Percentiles rank a stretch among this genome's conserved stretches.
Evolutionary conservation across 1,284 basidiomycete genomes (phyloP).

Genomic region (Trametes pubescens): DNA sequence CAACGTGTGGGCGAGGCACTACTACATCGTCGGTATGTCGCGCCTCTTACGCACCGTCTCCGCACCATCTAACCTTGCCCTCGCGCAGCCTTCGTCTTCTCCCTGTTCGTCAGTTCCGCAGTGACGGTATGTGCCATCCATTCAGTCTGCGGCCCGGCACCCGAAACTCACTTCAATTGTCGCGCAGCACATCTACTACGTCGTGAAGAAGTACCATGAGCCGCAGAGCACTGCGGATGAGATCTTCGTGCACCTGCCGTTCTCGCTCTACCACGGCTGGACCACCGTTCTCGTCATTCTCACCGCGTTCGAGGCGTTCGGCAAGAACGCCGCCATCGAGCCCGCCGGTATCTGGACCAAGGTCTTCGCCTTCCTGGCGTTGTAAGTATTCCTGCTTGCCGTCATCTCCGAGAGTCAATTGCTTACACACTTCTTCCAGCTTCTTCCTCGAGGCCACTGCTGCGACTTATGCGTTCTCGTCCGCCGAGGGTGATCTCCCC

Average conservation of each 20-base stretch:
- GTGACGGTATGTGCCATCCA: slow-evolving; percentile 63
- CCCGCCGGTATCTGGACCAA: slow-evolving; percentile 90
- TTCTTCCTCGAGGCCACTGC: slow-evolving; percentile 96
- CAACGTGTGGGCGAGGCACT: slow-evolving; percentile 75
- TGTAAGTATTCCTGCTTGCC: slow-evolving; percentile 52
- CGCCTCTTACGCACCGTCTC: slow-evolving; percentile 9
- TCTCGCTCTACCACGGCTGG: slow-evolving; percentile 96
- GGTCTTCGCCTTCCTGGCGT: slow-evolving; percentile 90
- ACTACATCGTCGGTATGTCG: slow-evolving; percentile 75
- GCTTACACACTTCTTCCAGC: slow-evolving; percentile 46
- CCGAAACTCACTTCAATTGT: slow-evolving; percentile 27
- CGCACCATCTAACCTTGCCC: slow-evolving; percentile 16
- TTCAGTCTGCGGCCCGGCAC: slow-evolving; percentile 6
- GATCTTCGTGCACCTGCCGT: slow-evolving; percentile 84
- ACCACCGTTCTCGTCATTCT: slow-evolving; percentile 91
- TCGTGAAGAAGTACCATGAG: slow-evolving; percentile 86
- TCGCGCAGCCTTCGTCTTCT: slow-evolving; percentile 79
- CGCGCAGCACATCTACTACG: slow-evolving; percentile 84
- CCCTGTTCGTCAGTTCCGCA: slow-evolving; percentile 83
- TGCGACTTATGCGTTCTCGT: slow-evolving; percentile 90
- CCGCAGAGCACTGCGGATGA: slow-evolving; percentile 76
- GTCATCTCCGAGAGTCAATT: not conserved
- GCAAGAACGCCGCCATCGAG: slow-evolving; percentile 73
- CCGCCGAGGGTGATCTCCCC: slow-evolving; percentile 89
- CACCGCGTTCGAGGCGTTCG: slow-evolving; percentile 92